Percentiles rank a stretch among this genome's conserved stretches.
phyloP scores from a whole-genome alignment of 129 eudicot genomes.

The Lactuca sativa region DNA sequence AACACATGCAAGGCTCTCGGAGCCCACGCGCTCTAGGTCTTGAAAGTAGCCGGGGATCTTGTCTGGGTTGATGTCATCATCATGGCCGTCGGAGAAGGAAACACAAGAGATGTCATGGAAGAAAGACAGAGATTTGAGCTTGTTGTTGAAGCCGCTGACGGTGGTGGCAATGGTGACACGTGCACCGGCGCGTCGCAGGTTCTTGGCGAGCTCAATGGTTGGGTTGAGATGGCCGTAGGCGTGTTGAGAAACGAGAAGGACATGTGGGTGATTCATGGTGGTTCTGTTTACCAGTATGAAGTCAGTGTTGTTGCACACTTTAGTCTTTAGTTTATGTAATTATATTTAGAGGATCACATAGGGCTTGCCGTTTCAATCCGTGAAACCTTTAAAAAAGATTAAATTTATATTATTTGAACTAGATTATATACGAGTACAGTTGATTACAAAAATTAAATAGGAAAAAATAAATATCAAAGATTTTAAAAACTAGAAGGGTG shows the following conservation, averaged over 20 bases:
- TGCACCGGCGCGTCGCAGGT: conserved; percentile 42
- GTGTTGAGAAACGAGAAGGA: conserved; percentile 43
- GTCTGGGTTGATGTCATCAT: conserved; percentile 14
- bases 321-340: too few relatives aligned
- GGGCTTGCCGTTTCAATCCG: too few relatives aligned
- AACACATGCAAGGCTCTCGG: conserved; percentile 27
- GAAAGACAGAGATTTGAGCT: conserved; percentile 30
- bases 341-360: too few relatives aligned
- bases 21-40: conserved; percentile 23
- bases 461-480: too few relatives aligned
- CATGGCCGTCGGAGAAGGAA: conserved; percentile 51
- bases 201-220: conserved; percentile 54
- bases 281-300: background rate
- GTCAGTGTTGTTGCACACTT: background rate
- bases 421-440: too few relatives aligned
- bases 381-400: too few relatives aligned
- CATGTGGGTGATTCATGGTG: conserved; percentile 34
- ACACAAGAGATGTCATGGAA: conserved; percentile 16
- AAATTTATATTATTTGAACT: too few relatives aligned
- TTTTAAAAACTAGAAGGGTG: too few relatives aligned
- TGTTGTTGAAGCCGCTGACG: conserved; percentile 21
- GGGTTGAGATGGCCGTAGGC: conserved; percentile 73
- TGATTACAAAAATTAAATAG: too few relatives aligned
- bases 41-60: conserved; percentile 13
- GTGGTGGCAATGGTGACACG: conserved; percentile 53